Conservation (phyloP, 129 eudicot species). For the Helichrysum umbraculigerum region DNA sequence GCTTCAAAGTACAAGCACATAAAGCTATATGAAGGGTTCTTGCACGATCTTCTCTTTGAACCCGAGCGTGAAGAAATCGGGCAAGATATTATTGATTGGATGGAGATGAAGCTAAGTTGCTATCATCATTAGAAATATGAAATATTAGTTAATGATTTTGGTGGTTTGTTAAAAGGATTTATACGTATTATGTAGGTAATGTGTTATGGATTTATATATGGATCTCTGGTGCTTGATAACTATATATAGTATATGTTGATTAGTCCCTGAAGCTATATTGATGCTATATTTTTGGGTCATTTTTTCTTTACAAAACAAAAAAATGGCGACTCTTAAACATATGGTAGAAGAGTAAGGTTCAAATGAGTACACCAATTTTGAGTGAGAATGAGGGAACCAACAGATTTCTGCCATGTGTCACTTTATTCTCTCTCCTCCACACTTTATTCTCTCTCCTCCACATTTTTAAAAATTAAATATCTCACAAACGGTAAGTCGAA, state of each 20-base stretch:
- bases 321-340: background rate
- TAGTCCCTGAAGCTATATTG: background rate
- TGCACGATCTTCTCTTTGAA: conserved; percentile 93
- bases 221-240: conserved; percentile 4
- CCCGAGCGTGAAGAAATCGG: conserved; percentile 93
- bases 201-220: conserved; percentile 13
- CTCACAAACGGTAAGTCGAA: no score
- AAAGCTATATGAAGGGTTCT: conserved; percentile 83
- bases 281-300: background rate
- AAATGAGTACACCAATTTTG: no score
- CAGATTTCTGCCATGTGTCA: no score
- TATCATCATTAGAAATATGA: conserved; percentile 17
- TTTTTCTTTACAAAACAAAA: background rate
- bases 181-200: background rate
- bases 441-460: no score
- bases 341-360: background rate
- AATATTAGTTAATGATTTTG: conserved; percentile 31
- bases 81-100: conserved; percentile 92
- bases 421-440: no score
- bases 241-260: conserved; percentile 6
- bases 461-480: no score
- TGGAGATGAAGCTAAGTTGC: conserved; percentile 56
- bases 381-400: no score
- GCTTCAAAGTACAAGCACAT: conserved; percentile 85
- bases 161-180: conserved; percentile 22